Base-by-base conservation (phyloP, 1,284 basidiomycete species). In the Ustilago cynodontis region DNA sequence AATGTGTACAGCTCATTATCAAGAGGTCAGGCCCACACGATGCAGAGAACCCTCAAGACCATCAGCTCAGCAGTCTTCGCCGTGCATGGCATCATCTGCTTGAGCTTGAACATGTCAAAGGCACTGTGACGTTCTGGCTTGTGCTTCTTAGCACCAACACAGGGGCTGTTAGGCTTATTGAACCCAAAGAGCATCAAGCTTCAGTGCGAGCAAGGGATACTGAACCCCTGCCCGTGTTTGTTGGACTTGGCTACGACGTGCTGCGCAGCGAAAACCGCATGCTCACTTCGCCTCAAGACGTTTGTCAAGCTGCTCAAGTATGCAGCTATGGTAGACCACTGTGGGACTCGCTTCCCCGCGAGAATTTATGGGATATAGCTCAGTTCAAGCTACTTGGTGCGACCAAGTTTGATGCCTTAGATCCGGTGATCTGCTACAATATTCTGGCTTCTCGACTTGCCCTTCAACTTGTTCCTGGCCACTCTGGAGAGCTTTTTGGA, bases 241-340 rank as follows among this genome's bases (percentile, higher is more conserved):
- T 53, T 13, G 56, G n/a, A 28, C 20, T 59, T 1, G 59, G 60
- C 3, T 69, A 62, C 24, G 66, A 69, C 20, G 39, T 49, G 53
- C 35, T 59, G 13, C 6, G n/a, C 31, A 20, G 22, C 26, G 59
- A 60, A 47, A 18, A 13, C 6, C 13, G 37, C 54, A 39, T 14
- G 9, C 16, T 7, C n/a, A 22, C 37, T 28, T 68, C 39, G 14
- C 37, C 28, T 18, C 18, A 7, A 16, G 54, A 62, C 8, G 65
- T 31, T 2, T 41, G 35, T n/a, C 6, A 9, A 24, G n/a, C 24
- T 29, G 18, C 31, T 3, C 61, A 60, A 35, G 39, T 65, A 37
- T 20, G 45, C 33, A n/a, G 28, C n/a, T 70, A 70, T 20, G 68
- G 68, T 16, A 61, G 68, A 14, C 61, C 68, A 16, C 54, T 71